Evolutionary conservation across 1,284 basidiomycete genomes (phyloP).

Genomic region (Papiliotrema nemorosa): DNA sequence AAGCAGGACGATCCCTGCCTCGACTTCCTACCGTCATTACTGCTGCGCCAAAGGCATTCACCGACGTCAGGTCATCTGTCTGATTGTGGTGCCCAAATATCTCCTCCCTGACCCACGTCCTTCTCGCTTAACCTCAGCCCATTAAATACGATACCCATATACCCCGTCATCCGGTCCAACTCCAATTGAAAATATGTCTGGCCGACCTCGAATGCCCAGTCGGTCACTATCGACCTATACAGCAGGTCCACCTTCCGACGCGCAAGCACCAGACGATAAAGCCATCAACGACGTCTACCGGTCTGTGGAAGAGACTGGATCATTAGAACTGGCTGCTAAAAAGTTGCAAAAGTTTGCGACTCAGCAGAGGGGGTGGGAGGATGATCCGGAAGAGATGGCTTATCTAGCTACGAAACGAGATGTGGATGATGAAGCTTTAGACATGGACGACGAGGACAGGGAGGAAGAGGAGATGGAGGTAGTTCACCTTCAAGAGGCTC

Average conservation of each 20-base stretch:
- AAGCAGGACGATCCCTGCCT: too few relatives aligned
- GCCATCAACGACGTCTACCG: conserved; percentile 38
- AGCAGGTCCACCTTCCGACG: conserved; percentile 30
- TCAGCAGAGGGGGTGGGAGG: conserved; percentile 12
- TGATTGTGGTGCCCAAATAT: too few relatives aligned
- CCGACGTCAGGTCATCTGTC: too few relatives aligned
- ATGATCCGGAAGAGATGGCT: conserved; percentile 33
- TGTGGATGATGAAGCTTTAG: conserved; percentile 17
- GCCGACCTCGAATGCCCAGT: conserved; percentile 5
- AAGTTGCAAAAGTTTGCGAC: conserved; percentile 21
- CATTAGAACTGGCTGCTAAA: conserved; percentile 32
- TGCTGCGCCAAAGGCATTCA: too few relatives aligned
- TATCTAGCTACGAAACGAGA: conserved; percentile 8
- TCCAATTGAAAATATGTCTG: neutral
- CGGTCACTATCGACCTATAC: conserved; percentile 15
- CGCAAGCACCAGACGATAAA: conserved; percentile 32
- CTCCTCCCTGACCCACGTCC: too few relatives aligned
- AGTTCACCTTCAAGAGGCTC: conserved; percentile 43
- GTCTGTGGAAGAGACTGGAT: conserved; percentile 34
- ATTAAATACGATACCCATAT: neutral
- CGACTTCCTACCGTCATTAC: too few relatives aligned
- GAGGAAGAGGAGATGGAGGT: conserved; percentile 14
- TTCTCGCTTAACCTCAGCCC: too few relatives aligned
- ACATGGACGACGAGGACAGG: conserved; percentile 2
- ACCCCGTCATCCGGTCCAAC: neutral